These are phyloP conservation scores for Salvia sclarea DNA, from an alignment of 305 asterid species.

Conservation along the genomic window DNA sequence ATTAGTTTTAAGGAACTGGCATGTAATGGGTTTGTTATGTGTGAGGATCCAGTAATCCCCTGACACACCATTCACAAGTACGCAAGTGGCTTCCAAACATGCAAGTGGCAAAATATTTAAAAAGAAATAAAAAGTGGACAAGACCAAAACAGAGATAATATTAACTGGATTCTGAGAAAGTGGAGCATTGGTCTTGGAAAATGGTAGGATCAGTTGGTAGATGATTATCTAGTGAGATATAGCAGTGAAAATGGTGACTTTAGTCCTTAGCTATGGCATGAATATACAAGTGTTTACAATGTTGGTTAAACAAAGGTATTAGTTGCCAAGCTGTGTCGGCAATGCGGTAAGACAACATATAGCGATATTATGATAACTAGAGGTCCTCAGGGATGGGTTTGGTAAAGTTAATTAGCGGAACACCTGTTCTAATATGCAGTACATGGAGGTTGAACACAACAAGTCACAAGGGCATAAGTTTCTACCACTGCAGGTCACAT, in stretches of 20 bases:
- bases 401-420: neutral
- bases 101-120: neutral
- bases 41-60: neutral
- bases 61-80: too few relatives aligned
- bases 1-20: neutral
- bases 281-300: neutral
- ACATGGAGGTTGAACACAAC: neutral
- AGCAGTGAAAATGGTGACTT: neutral
- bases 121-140: neutral
- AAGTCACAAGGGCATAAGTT: conserved; percentile 6
- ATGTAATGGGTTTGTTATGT: neutral
- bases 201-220: neutral
- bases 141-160: neutral
- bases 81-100: neutral
- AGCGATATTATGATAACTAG: neutral
- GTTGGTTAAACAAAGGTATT: neutral
- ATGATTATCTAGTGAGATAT: conserved; percentile 9
- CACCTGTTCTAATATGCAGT: neutral
- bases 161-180: neutral
- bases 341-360: neutral
- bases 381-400: neutral
- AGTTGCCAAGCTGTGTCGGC: neutral
- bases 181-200: neutral
- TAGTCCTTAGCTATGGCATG: neutral
- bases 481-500: neutral